Percentiles rank a stretch among this genome's conserved stretches.
These are phyloP conservation scores for Fusarium duplospermum DNA, from an alignment of 2,329 filamentous ascomycete genomes.

Conservation along the genomic window DNA sequence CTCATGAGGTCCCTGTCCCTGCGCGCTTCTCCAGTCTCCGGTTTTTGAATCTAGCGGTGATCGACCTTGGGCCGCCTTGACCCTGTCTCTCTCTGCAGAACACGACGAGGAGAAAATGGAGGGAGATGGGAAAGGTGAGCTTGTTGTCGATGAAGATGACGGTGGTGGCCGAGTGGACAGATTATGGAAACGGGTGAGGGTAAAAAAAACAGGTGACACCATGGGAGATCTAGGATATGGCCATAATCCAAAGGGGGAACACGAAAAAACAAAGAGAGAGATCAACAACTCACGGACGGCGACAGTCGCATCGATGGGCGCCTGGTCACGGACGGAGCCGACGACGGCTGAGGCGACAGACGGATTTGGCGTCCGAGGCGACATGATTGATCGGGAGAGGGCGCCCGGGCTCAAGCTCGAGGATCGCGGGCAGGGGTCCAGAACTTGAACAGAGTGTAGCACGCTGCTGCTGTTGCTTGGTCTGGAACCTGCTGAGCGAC, in stretches of 20 bases:
- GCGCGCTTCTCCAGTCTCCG: conserved; percentile 27
- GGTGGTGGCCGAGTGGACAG: conserved; percentile 9
- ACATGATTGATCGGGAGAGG: conserved; percentile 16
- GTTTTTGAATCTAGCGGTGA: conserved; percentile 36
- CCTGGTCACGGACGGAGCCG: conserved; percentile 33
- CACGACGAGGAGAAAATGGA: background rate
- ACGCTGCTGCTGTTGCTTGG: background rate
- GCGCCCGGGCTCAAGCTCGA: background rate
- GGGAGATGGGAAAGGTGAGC: conserved; percentile 6
- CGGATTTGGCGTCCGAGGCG: conserved; percentile 19
- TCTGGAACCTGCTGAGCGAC: background rate
- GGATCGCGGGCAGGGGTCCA: conserved; percentile 22
- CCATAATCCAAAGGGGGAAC: background rate
- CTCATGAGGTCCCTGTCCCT: conserved; percentile 29
- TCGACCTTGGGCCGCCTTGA: conserved; percentile 33
- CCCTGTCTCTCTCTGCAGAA: conserved; percentile 18
- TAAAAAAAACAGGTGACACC: background rate
- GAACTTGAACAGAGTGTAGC: background rate
- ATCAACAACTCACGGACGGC: background rate
- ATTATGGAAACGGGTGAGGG: background rate
- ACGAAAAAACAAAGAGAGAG: conserved; percentile 5
- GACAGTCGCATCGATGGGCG: background rate
- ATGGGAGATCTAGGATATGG: background rate
- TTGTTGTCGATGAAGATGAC: conserved; percentile 4
- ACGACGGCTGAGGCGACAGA: conserved; percentile 25